These are phyloP conservation scores for Otatea glauca DNA, from an alignment of 176 grass and related monocot genomes.

Conservation along the genomic window DNA sequence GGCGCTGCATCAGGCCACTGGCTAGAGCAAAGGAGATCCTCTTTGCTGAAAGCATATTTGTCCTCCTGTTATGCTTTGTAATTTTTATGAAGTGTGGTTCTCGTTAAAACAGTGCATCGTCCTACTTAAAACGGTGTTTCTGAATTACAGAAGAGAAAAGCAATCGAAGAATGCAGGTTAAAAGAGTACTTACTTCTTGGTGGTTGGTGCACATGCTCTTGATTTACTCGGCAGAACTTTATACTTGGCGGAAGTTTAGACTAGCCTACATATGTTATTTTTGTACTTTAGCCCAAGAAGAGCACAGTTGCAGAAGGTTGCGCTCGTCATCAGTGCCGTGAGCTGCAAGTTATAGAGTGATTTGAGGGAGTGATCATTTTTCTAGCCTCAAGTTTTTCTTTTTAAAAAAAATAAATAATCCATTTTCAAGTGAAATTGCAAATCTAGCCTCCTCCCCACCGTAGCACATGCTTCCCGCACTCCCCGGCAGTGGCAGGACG, in stretches of 20 bases:
- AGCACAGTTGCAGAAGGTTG: background rate
- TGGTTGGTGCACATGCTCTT: background rate
- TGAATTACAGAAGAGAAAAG: background rate
- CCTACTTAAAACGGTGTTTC: constrained; percentile 32
- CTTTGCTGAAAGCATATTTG: constrained; percentile 32
- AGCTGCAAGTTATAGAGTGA: background rate
- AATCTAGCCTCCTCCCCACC: too few relatives aligned
- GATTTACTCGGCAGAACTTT: background rate
- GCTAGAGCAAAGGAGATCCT: constrained; percentile 27
- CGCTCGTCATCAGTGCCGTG: background rate
- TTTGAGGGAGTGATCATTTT: background rate
- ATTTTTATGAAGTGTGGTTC: background rate
- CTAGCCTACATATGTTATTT: background rate
- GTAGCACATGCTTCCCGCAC: too few relatives aligned
- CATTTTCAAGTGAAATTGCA: too few relatives aligned
- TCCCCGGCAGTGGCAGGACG: too few relatives aligned
- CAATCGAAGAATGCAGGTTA: background rate
- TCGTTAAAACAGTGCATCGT: constrained; percentile 9
- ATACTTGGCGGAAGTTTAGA: background rate
- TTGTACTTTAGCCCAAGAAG: background rate
- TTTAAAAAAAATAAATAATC: too few relatives aligned
- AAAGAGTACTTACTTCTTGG: background rate
- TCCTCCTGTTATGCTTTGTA: background rate
- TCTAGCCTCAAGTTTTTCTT: too few relatives aligned
- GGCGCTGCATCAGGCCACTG: constrained; percentile 21